Conservation (phyloP, 2,329 filamentous ascomycete species). For the Fusarium napiforme region DNA sequence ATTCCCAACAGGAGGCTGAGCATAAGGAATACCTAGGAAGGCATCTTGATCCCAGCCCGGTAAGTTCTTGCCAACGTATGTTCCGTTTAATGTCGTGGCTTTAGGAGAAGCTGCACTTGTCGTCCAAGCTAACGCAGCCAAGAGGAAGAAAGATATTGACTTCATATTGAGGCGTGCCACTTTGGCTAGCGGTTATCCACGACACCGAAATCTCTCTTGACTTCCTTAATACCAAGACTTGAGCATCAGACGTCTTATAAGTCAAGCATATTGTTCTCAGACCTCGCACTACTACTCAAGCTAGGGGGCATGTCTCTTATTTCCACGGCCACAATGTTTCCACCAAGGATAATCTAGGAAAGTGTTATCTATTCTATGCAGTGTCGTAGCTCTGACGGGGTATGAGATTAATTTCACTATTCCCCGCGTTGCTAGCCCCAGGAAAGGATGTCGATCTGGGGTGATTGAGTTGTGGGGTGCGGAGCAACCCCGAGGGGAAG, state of each 20-base stretch:
- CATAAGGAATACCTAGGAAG: conserved; percentile 55
- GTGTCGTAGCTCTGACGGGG: not conserved
- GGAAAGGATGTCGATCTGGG: conserved; percentile 15
- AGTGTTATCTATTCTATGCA: not conserved
- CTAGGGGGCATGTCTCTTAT: not conserved
- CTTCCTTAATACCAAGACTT: not conserved
- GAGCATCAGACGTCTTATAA: conserved; percentile 3
- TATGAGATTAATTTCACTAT: not conserved
- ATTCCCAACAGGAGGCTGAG: conserved; percentile 51
- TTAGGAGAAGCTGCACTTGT: conserved; percentile 15
- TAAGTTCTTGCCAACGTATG: conserved; percentile 47
- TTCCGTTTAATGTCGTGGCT: conserved; percentile 41
- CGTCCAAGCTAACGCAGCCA: not conserved
- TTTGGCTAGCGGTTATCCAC: not conserved
- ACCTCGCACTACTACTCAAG: not conserved
- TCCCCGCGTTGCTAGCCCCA: conserved; percentile 12
- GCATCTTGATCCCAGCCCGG: conserved; percentile 51
- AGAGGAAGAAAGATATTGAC: not conserved
- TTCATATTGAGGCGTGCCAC: not conserved
- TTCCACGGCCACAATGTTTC: conserved; percentile 1
- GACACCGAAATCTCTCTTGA: too few species aligned
- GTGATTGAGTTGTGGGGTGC: conserved; percentile 8
- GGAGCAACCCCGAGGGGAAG: conserved; percentile 6
- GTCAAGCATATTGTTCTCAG: not conserved
- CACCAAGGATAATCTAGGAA: conserved; percentile 26